Conservation (phyloP, 2,329 filamentous ascomycete genomes). For the Xylariaceae sp. region DNA sequence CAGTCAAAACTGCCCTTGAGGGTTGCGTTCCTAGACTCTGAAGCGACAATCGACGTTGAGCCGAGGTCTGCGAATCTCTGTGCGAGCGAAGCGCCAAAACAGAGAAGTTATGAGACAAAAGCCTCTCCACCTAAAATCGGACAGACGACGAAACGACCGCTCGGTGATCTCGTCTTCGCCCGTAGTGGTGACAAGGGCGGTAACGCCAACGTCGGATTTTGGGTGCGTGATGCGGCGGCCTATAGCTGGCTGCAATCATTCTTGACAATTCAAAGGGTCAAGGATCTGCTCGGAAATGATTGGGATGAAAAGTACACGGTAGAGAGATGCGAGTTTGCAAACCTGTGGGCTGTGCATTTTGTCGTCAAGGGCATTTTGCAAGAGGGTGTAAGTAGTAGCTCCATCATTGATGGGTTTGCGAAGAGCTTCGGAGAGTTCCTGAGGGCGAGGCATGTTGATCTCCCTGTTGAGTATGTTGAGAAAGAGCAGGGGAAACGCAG, state of each 20-base stretch:
- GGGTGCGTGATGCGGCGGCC: slow-evolving; percentile 35
- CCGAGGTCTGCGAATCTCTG: neutral
- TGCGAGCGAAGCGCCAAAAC: neutral
- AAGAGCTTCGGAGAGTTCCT: slow-evolving; percentile 42
- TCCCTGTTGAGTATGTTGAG: slow-evolving; percentile 8
- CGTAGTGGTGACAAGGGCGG: slow-evolving; percentile 25
- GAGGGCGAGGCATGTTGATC: slow-evolving; percentile 17
- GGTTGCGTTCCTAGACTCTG: neutral
- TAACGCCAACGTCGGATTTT: slow-evolving; percentile 29
- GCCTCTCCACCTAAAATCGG: neutral
- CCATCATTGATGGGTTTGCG: slow-evolving; percentile 44
- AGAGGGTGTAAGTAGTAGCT: slow-evolving; percentile 44
- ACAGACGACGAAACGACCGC: neutral
- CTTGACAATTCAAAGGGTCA: slow-evolving; percentile 33
- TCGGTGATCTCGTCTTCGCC: slow-evolving; percentile 20
- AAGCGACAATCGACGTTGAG: neutral
- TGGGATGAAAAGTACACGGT: slow-evolving; percentile 38
- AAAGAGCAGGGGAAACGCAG: neutral
- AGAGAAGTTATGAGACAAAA: neutral
- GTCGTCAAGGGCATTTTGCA: slow-evolving; percentile 45
- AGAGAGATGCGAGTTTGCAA: slow-evolving; percentile 45
- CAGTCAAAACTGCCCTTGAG: neutral
- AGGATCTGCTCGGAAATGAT: slow-evolving; percentile 39
- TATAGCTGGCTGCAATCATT: slow-evolving; percentile 38
- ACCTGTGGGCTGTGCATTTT: slow-evolving; percentile 45